Percentiles rank a stretch among this genome's conserved stretches.
Conservation (phyloP, 495 filamentous ascomycete genomes). For the Cercophora samala region DNA sequence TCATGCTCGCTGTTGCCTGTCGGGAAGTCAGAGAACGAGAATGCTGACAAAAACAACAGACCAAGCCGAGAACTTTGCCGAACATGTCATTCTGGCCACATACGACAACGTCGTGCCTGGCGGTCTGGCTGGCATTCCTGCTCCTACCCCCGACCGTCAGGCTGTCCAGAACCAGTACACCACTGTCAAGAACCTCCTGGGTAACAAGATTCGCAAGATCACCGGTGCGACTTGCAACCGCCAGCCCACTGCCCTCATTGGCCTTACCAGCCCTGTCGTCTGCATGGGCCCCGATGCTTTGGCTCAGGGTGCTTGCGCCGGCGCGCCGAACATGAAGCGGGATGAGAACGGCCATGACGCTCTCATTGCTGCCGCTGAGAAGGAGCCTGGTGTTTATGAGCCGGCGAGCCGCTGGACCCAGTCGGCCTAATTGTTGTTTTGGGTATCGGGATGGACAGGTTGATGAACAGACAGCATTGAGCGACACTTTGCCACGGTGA, state of each 20-base stretch:
- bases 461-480: not conserved
- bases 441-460: not conserved
- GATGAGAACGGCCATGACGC: not conserved
- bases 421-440: not conserved
- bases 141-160: not conserved
- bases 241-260: not conserved
- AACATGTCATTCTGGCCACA: conserved; percentile 3
- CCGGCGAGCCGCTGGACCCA: not conserved
- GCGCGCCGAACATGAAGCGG: not conserved
- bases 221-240: not conserved
- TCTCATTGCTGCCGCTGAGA: not conserved
- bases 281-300: conserved; percentile 4
- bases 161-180: conserved; percentile 1
- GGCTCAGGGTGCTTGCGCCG: not conserved
- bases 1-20: not conserved
- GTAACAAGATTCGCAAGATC: conserved; percentile 1
- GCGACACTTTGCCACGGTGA: too few species aligned
- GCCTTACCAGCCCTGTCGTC: not conserved
- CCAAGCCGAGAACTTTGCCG: conserved; percentile 9
- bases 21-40: not conserved
- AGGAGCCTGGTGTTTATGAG: not conserved
- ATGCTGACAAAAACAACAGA: not conserved
- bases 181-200: not conserved
- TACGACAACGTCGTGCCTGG: conserved; percentile 6
- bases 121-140: not conserved